Evolutionary conservation across 441 rosid species (phyloP), one percentile per base, ranked within the genome.

Genomic region (Erodium moschatum): DNA sequence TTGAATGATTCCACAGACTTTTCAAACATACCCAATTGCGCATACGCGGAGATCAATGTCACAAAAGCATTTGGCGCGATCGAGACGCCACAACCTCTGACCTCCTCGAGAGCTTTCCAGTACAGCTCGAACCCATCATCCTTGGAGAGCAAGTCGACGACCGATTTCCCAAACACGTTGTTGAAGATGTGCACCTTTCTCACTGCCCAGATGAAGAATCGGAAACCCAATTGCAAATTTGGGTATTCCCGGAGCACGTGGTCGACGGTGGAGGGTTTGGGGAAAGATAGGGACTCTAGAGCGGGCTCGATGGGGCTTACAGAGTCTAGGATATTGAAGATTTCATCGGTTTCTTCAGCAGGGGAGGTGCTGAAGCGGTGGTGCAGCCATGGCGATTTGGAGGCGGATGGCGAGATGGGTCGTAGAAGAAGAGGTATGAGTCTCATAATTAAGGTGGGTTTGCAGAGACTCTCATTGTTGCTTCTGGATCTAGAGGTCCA

Each of bases 141-240:
- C 67, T 77, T 72, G 1, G 70, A 64, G 6, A 91, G 82, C 89
- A 81, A 70, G 66, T 83, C 75, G 9, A 82, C 64, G 65, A 83
- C 75, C 46, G 77, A 58, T 20, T 74, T 24, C 8, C 72, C 77
- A 67, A 77, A 81, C 10, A 42, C 73, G 73, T 54, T 71, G 40
- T 82, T 67, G 27, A 82, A 76, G 3, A 90, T 80, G 54, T 84
- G 87, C 76, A 70, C 77, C 73, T 79, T 80, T 38, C 82, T 81
- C 58, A 81, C 77, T 6, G 94, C 87, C 98, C 97, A 92, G 74
- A 86, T 80, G 60, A 86, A 86, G 82, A 92, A 87, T 67, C 97
- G 96, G 68, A 87, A 86, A 61, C 89, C 87, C 65, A 82, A 44
- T 67, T 42, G 78, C 2, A 72, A 80, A 62, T 75, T 79, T 62